phyloP scores from a whole-genome alignment of 306 rosid genomes.

The Glycine tomentella region DNA sequence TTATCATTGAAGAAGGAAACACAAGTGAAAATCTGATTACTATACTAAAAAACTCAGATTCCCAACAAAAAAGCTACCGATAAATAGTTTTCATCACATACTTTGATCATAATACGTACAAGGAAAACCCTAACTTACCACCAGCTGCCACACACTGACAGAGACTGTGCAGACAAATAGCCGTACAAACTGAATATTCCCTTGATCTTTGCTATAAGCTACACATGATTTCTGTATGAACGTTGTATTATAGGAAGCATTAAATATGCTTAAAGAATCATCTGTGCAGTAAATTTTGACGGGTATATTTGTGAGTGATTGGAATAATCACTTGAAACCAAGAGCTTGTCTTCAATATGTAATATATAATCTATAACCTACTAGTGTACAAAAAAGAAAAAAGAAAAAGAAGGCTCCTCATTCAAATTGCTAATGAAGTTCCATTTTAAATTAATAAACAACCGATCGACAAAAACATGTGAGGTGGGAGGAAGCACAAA shows the following conservation, averaged over 20 bases:
- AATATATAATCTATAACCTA: neutral
- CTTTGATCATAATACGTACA: conserved; percentile 8
- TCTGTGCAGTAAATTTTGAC: conserved; percentile 30
- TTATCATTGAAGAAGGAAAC: conserved; percentile 2
- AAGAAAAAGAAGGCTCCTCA: no score
- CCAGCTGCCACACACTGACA: conserved; percentile 35
- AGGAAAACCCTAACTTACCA: conserved; percentile 49
- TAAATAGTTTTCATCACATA: conserved; percentile 28
- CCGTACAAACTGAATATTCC: conserved; percentile 47
- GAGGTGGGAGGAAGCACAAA: conserved; percentile 58
- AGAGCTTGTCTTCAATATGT: conserved; percentile 12
- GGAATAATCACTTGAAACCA: conserved; percentile 19
- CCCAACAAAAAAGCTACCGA: conserved; percentile 40
- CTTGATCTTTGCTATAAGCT: conserved; percentile 38
- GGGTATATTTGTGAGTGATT: neutral
- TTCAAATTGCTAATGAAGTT: conserved; percentile 44
- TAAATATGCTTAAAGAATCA: conserved; percentile 24
- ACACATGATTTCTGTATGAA: conserved; percentile 44
- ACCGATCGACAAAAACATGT: conserved; percentile 62
- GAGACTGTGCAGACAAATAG: conserved; percentile 29
- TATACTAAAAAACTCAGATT: conserved; percentile 23
- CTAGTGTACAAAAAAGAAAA: neutral
- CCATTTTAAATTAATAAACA: conserved; percentile 29
- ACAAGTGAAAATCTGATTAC: conserved; percentile 33
- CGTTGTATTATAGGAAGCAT: conserved; percentile 36